Percentiles rank a stretch among this genome's conserved stretches.
Conservation (phyloP, 495 filamentous ascomycete species). For the Podospora pseudoanserina region DNA sequence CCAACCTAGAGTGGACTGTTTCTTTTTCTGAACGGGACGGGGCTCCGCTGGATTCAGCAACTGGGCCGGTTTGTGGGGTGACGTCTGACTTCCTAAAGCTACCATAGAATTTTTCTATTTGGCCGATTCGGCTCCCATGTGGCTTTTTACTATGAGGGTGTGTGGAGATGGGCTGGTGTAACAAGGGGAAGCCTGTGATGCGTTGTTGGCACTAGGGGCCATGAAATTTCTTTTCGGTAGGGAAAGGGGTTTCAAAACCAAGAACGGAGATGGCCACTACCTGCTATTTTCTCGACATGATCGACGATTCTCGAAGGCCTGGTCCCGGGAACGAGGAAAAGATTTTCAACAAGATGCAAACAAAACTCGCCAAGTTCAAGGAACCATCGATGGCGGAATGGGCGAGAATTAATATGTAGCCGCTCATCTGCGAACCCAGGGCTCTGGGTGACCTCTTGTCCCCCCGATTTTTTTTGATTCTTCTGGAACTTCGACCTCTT, state of each 20-base stretch:
- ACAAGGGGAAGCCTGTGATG: background rate
- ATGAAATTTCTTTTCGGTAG: background rate
- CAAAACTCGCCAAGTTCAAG: background rate
- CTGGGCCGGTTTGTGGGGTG: background rate
- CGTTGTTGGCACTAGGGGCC: background rate
- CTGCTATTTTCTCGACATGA: background rate
- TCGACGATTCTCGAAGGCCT: background rate
- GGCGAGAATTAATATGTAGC: slow-evolving; percentile 15
- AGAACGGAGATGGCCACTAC: background rate
- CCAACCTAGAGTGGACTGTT: background rate
- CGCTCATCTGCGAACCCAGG: slow-evolving; percentile 11
- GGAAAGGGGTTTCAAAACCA: background rate
- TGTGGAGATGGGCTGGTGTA: background rate
- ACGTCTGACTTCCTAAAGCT: background rate
- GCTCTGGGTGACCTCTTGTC: background rate
- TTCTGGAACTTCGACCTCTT: background rate
- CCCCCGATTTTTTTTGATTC: background rate
- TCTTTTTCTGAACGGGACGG: background rate
- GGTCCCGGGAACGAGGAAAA: slow-evolving; percentile 6
- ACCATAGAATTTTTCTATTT: background rate
- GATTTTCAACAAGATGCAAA: background rate
- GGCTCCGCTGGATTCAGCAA: background rate
- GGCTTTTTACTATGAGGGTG: background rate
- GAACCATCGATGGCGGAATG: slow-evolving; percentile 3
- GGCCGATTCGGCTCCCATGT: background rate